phyloP scores from a whole-genome alignment of 768 basidiomycete species.

The Serendipita sp. region DNA sequence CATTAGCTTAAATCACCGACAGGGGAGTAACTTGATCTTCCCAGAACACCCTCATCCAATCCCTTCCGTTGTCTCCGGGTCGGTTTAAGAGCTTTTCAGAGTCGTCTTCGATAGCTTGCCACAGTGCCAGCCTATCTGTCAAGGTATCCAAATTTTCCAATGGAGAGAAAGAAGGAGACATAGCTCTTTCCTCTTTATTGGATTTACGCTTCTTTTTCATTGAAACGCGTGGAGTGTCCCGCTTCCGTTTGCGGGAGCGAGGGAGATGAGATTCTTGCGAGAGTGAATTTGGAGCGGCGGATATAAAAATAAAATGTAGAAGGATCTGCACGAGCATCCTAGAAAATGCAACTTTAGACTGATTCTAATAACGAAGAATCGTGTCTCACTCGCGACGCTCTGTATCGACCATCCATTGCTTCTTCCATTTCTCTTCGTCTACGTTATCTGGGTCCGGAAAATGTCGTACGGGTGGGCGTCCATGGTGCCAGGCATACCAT shows the following conservation, averaged over 20 bases:
- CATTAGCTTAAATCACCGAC: neutral
- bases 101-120: conserved; percentile 3
- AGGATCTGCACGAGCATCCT: neutral
- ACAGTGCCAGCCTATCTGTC: neutral
- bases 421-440: conserved; percentile 5
- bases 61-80: neutral
- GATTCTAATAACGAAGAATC: neutral
- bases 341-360: neutral
- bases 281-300: neutral
- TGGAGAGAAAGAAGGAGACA: neutral
- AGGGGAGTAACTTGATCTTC: neutral
- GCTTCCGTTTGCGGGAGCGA: neutral
- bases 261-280: neutral
- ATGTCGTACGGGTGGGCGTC: neutral
- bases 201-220: neutral
- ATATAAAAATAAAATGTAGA: neutral
- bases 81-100: neutral
- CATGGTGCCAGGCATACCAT: conserved; percentile 4
- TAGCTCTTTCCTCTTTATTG: neutral
- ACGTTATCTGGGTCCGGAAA: conserved; percentile 1
- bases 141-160: neutral
- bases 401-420: neutral
- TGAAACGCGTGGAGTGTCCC: neutral
- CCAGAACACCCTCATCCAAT: conserved; percentile 4
- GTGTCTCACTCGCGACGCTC: neutral